These are phyloP conservation scores for Candida multigemmis DNA, from an alignment of 805 yeast species.

Conservation along the genomic window DNA sequence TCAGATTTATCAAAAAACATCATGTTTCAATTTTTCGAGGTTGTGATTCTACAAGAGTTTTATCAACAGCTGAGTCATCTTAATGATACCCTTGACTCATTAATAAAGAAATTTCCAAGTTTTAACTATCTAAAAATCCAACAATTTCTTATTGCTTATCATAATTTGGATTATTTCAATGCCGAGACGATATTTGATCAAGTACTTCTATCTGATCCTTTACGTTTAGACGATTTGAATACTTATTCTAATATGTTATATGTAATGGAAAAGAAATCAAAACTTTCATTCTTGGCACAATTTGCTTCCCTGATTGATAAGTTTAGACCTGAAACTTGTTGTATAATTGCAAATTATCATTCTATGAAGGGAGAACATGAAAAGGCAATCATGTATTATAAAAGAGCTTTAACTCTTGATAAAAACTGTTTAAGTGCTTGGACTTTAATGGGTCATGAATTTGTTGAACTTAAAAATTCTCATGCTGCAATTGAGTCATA, in stretches of 20 bases:
- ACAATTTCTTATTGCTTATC: conserved; percentile 73
- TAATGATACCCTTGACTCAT: conserved; percentile 14
- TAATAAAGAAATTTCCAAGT: conserved; percentile 55
- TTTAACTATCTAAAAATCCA: conserved; percentile 72
- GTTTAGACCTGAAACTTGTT: conserved; percentile 90
- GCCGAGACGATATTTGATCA: conserved; percentile 77
- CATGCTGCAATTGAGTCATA: conserved; percentile 97
- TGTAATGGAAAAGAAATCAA: conserved; percentile 83
- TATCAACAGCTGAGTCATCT: conserved; percentile 57
- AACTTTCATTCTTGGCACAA: conserved; percentile 81
- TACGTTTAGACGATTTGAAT: conserved; percentile 84
- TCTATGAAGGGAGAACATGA: conserved; percentile 90
- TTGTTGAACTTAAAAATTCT: conserved; percentile 89
- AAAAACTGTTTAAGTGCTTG: conserved; percentile 82
- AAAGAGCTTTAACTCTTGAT: conserved; percentile 77
- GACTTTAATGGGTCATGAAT: conserved; percentile 99
- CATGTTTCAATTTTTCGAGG: conserved; percentile 48
- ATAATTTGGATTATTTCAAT: conserved; percentile 73
- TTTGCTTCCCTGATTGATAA: conserved; percentile 73
- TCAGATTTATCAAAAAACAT: conserved; percentile 17
- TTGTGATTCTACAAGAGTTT: conserved; percentile 68
- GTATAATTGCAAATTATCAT: conserved; percentile 88
- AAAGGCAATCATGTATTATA: conserved; percentile 86
- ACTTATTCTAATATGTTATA: conserved; percentile 90
- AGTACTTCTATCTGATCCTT: conserved; percentile 66